Percentiles rank a stretch among this genome's conserved stretches.
Conservation (phyloP, 2,329 filamentous ascomycete species). For the Phialophora expanda region DNA sequence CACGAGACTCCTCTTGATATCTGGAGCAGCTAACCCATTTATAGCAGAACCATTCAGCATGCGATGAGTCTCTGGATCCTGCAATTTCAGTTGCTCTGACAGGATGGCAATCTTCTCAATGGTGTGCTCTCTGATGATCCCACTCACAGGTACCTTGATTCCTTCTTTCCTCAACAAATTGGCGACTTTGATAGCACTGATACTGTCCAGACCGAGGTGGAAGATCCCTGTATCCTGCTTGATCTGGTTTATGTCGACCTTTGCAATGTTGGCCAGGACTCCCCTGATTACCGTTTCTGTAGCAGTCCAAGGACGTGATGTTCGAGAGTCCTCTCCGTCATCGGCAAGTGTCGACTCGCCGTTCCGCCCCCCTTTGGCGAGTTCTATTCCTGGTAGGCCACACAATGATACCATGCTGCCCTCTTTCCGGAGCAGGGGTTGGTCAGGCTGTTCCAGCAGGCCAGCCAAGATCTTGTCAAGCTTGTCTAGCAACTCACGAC, state of each 20-base stretch:
- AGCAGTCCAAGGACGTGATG: conserved; percentile 40
- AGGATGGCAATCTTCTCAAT: conserved; percentile 66
- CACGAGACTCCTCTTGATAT: conserved; percentile 36
- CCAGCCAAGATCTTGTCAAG: conserved; percentile 65
- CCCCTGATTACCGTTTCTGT: conserved; percentile 51
- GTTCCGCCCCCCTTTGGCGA: not conserved
- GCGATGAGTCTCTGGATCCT: not conserved
- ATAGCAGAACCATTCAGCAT: not conserved
- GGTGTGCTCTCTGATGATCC: conserved; percentile 70
- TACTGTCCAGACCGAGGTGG: conserved; percentile 86
- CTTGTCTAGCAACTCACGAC: conserved; percentile 59
- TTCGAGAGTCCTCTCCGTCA: not conserved
- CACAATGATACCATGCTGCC: conserved; percentile 60
- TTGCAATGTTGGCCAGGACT: conserved; percentile 63
- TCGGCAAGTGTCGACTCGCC: not conserved
- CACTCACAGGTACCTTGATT: conserved; percentile 69
- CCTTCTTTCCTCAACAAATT: conserved; percentile 69
- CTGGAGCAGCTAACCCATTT: not conserved
- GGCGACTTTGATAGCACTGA: conserved; percentile 84
- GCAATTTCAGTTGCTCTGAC: conserved; percentile 6
- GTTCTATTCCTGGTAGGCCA: conserved; percentile 52
- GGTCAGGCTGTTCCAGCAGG: conserved; percentile 58
- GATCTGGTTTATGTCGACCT: conserved; percentile 64
- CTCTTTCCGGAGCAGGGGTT: conserved; percentile 54
- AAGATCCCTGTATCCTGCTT: conserved; percentile 70